Base-by-base conservation (phyloP, 1,139 yeast genomes). In the Pichia sp. region DNA sequence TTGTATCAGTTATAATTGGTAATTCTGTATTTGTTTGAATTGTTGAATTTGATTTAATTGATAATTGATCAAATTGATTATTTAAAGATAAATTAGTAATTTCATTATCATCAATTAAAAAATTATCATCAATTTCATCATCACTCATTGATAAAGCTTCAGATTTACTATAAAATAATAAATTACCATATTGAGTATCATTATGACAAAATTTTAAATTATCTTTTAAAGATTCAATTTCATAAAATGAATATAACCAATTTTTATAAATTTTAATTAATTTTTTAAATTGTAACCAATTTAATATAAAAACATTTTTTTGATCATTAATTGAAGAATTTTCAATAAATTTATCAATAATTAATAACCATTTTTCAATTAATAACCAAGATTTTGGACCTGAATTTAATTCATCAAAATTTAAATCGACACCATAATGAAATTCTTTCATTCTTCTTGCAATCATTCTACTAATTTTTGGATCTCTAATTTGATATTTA, bases 361-460 rank as follows among this genome's bases (percentile, higher is more conserved):
- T 62, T 5, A 59, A 59, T 27, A 77, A 48, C 98, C 98, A 91
- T 54, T 80, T 82, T 40, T 69, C 69, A 47, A 88, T 78, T 45
- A 78, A 70, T 34, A 60, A 63, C 93, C 95, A 88, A 13, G 77
- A 72, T 42, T 71, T 69, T 1, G 97, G 87, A 1, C 83, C 85
- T 10, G 60, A 59, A 14, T 58, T 57, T 25, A 68, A 63, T 51
- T 81, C 89, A 4, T 61, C 63, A 7, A 60, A 56, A 26, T 75
- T 73, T 42, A 91, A 65, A n/a, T 75, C 76, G 24, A 91, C 78
- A 55, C 89, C 88, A 47, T 73, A 73, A 58, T 91, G 98, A 47
- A 91, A 70, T 54, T 91, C 97, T 55, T 91, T 82, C 97, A 91
- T 91, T 66, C 98, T 80, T 66, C 95, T 78, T 9, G 96, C 96